Base-by-base conservation (phyloP, 2,329 filamentous ascomycete species). In the Talaromyces amestolkiae region DNA sequence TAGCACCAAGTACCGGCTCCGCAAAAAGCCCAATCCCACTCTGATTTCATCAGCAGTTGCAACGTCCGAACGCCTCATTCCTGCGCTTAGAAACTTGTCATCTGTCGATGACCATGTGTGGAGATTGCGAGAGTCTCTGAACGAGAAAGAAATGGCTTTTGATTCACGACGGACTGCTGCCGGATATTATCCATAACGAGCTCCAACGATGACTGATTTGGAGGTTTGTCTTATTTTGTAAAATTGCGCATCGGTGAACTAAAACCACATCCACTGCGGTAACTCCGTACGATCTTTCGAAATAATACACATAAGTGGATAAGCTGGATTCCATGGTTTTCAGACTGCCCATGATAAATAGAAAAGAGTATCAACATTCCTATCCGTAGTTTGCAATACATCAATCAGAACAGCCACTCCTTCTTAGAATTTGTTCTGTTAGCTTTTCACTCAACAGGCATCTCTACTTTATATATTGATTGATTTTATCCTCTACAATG, bases 301-400 rank as follows among this genome's bases (percentile, higher is more conserved):
- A 43, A 39, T 11, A 9, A 31, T n/a, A 39, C 15, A 58, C 19
- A 31, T 9, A 41, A 43, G 19, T n/a, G 41, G 53, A 37, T 39
- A 58, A 17, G n/a, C 35, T 27, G 9, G 19, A 31, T 41, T 31
- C 22, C 17, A 4, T 41, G 13, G 11, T 39, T 15, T 15, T 35
- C 53, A 56, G 22, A 9, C 17, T 24, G 22, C 54, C 37, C 19
- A 43, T 58, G 33, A 58, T 58, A 58, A 58, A 58, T 58, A 58
- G 54, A 6, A 8, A 39, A 17, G 54, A 41, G 27, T 58, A 58
- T 41, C 35, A 27, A 17, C 49, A 10, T n/a, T 9, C 17, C 49
- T 41, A 7, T 19, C 13, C 11, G 54, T 43, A 58, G 22, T 43
- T 58, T 58, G 19, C 37, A 22, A 6, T 35, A 41, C 35, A 58